Percentiles rank a stretch among this genome's conserved stretches.
These are phyloP conservation scores for Agrostemma githago DNA, from an alignment of 148 eudicot genomes.

Conservation along the genomic window DNA sequence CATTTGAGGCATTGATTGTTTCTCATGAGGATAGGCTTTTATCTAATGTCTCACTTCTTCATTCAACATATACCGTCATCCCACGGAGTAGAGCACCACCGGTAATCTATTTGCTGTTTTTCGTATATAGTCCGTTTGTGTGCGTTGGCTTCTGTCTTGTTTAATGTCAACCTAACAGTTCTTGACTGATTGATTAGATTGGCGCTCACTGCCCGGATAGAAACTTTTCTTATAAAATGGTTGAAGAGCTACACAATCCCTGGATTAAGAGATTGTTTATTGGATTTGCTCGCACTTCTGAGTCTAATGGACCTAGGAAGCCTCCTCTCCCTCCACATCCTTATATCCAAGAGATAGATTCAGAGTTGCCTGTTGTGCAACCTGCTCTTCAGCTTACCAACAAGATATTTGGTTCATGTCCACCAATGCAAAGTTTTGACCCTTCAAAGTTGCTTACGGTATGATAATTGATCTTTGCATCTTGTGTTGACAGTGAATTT, in stretches of 20 bases:
- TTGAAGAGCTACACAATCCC: constrained; percentile 78
- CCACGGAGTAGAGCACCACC: constrained; percentile 89
- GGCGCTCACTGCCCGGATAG: constrained; percentile 75
- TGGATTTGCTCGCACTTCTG: constrained; percentile 96
- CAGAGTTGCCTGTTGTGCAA: constrained; percentile 64
- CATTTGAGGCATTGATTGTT: constrained; percentile 75
- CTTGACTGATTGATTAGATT: constrained; percentile 44
- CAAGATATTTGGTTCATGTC: constrained; percentile 84
- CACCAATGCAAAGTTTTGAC: constrained; percentile 94
- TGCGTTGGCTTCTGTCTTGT: background rate
- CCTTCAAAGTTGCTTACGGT: constrained; percentile 96
- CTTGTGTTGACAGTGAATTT: background rate
- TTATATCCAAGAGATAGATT: constrained; percentile 85
- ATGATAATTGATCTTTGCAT: constrained; percentile 21
- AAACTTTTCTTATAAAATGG: constrained; percentile 71
- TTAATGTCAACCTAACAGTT: constrained; percentile 5
- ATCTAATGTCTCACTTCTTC: constrained; percentile 61
- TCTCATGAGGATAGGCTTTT: constrained; percentile 77
- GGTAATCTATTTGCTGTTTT: constrained; percentile 36
- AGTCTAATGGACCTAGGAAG: constrained; percentile 77
- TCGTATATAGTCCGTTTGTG: background rate
- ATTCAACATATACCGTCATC: constrained; percentile 77
- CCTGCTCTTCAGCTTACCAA: constrained; percentile 87
- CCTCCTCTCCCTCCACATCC: constrained; percentile 63
- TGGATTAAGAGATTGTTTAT: constrained; percentile 85